Evolutionary conservation across 1,284 basidiomycete species (phyloP), one percentile per base, ranked within the genome.

Genomic region (Xanthoconium separans): DNA sequence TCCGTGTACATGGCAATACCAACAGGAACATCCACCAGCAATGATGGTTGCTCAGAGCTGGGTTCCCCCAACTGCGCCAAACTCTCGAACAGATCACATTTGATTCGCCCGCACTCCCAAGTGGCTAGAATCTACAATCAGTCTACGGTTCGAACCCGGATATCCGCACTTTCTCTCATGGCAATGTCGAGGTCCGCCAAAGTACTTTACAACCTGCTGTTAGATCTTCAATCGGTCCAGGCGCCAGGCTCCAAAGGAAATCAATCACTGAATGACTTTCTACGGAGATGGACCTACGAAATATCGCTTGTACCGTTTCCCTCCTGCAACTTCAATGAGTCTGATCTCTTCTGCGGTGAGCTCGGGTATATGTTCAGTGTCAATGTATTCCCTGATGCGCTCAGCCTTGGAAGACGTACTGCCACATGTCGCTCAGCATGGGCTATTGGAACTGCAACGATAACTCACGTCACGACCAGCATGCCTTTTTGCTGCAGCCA

Each of bases 321-420:
- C 74, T 1, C 87, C 89, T 6, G 77, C 76, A 18, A 76, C 73
- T 29, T 87, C 84, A 44, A 93, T 84, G 33, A 78, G 77, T 16
- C 75, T 58, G 2, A 89, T 76, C 65, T 93, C 89, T 44, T 81
- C 81, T 4, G 69, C 55, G 1, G 78, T 82, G 55, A 93, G 72
- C 42, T 83, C 80, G 2, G 83, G 81, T 6, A 87, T 61, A 40
- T 75, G 70, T 42, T 76, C 73, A 7, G 81, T 75, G 31, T 78
- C 78, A 20, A 90, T 65, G 61, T 87, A 86, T 69, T 91, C 87
- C 63, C 77, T 75, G 61, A 93, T 78, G 30, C 89, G 80, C 40
- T 77, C 77, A 20, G 72, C 75, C 68, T 93, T 91, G n/a, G 81
- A 78, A n/a, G 84, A 84, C 3, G 91, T 89, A 42, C 87, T 89